Evolutionary conservation across 495 filamentous ascomycete species (phyloP).

Genomic region (Chlorociboria aeruginascens): DNA sequence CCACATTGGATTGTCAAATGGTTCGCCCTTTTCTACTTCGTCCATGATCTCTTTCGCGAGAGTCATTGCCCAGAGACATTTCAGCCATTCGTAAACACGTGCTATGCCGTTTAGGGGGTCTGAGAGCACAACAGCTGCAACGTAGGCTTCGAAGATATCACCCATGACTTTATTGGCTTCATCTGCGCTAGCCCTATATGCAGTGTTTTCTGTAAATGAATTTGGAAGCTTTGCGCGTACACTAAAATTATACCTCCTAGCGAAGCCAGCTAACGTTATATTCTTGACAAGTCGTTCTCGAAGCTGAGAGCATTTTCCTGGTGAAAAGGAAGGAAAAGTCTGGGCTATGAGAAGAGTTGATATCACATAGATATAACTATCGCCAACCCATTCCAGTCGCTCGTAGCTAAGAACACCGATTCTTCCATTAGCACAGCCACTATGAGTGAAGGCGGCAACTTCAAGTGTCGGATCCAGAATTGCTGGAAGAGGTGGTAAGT

Average conservation of each 20-base stretch:
- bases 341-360: slow-evolving; percentile 51
- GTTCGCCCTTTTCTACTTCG: slow-evolving; percentile 19
- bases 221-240: slow-evolving; percentile 37
- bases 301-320: slow-evolving; percentile 51
- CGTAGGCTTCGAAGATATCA: slow-evolving; percentile 83
- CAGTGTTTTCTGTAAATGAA: background rate
- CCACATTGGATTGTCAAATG: slow-evolving; percentile 16
- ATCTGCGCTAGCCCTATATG: slow-evolving; percentile 23
- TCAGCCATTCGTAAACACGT: slow-evolving; percentile 54
- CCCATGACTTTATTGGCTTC: slow-evolving; percentile 55
- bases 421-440: slow-evolving; percentile 28
- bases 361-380: slow-evolving; percentile 61
- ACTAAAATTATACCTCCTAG: slow-evolving; percentile 55
- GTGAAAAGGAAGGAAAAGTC: slow-evolving; percentile 43
- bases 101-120: slow-evolving; percentile 45
- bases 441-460: slow-evolving; percentile 56
- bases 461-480: slow-evolving; percentile 45
- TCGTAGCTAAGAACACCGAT: slow-evolving; percentile 43
- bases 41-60: slow-evolving; percentile 30
- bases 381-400: slow-evolving; percentile 62
- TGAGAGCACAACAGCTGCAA: slow-evolving; percentile 62
- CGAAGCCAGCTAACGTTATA: slow-evolving; percentile 51
- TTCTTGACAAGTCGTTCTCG: slow-evolving; percentile 68
- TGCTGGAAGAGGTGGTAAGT: slow-evolving; percentile 43
- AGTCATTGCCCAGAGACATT: slow-evolving; percentile 47